Percentiles rank a stretch among this genome's conserved stretches.
These are phyloP conservation scores for Schizophyllum amplum DNA, from an alignment of 1,284 basidiomycete genomes.

Conservation along the genomic window DNA sequence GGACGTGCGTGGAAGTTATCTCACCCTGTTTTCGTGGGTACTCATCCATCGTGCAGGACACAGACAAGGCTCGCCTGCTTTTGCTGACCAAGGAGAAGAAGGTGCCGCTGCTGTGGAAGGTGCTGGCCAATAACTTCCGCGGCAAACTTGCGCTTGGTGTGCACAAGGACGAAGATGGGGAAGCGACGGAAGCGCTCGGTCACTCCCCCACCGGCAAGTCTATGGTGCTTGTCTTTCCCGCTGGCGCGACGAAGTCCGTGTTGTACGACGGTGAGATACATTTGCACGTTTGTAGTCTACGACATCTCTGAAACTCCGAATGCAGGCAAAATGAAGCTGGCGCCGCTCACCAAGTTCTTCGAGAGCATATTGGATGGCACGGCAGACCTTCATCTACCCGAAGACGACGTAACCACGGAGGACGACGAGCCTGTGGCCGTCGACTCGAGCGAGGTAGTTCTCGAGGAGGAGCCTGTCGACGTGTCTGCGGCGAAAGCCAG, in stretches of 20 bases:
- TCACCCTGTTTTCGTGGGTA: background rate
- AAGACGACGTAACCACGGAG: conserved; percentile 30
- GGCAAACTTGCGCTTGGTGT: conserved; percentile 61
- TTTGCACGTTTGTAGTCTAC: background rate
- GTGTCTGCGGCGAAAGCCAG: background rate
- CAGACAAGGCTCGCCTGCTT: conserved; percentile 54
- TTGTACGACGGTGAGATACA: conserved; percentile 48
- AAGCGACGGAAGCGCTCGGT: conserved; percentile 47
- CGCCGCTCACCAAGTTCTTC: conserved; percentile 61
- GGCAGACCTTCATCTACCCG: conserved; percentile 37
- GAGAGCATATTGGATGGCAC: conserved; percentile 59
- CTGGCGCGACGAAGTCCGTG: conserved; percentile 43
- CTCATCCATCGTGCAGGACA: conserved; percentile 18
- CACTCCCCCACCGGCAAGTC: conserved; percentile 45
- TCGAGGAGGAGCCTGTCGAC: conserved; percentile 32
- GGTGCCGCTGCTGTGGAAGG: conserved; percentile 81
- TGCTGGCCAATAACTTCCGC: conserved; percentile 69
- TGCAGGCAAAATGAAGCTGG: conserved; percentile 54
- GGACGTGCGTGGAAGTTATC: conserved; percentile 33
- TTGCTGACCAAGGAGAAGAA: conserved; percentile 72
- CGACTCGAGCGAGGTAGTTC: conserved; percentile 28
- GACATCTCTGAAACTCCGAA: background rate
- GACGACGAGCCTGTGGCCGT: conserved; percentile 36
- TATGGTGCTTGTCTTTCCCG: conserved; percentile 60
- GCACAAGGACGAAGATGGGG: conserved; percentile 61